Percentiles rank a stretch among this genome's conserved stretches.
phyloP scores from a whole-genome alignment of 768 basidiomycete species.

The Russula dissimulans region DNA sequence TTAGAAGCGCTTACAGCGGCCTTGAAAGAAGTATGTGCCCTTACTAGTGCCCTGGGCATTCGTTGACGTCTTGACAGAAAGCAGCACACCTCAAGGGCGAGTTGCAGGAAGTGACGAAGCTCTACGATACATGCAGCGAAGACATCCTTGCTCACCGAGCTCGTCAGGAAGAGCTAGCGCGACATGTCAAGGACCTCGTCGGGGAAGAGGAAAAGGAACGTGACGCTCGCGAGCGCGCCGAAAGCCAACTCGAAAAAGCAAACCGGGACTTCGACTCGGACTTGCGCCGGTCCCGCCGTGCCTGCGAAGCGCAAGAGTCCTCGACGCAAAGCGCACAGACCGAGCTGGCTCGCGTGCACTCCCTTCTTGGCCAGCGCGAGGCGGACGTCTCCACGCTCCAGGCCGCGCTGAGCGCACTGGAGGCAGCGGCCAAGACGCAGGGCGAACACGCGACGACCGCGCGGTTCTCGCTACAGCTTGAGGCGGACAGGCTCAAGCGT shows the following conservation, averaged over 20 bases:
- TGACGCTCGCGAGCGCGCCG: conserved; percentile 42
- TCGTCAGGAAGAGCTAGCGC: conserved; percentile 70
- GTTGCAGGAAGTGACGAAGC: conserved; percentile 53
- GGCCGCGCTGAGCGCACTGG: conserved; percentile 54
- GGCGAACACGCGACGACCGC: conserved; percentile 83
- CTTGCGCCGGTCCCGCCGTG: conserved; percentile 48
- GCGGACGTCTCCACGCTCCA: conserved; percentile 69
- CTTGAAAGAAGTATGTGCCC: conserved; percentile 63
- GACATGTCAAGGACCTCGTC: conserved; percentile 64
- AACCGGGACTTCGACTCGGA: conserved; percentile 57
- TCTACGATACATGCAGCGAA: conserved; percentile 52
- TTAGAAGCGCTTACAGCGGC: conserved; percentile 57
- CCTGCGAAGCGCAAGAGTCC: conserved; percentile 61
- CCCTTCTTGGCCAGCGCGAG: conserved; percentile 62
- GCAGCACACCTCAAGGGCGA: conserved; percentile 51
- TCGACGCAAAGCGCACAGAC: conserved; percentile 54
- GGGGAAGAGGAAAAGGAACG: conserved; percentile 52
- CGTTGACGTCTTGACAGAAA: conserved; percentile 43
- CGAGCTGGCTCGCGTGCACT: conserved; percentile 54
- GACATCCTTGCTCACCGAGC: conserved; percentile 61
- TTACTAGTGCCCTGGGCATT: background rate
- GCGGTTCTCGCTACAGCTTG: conserved; percentile 79
- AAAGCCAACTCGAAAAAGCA: conserved; percentile 46
- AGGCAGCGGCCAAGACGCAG: conserved; percentile 66
- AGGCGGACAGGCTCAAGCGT: conserved; percentile 76